Base-by-base conservation (phyloP, 805 yeast species). In the Metschnikowia lunata region DNA sequence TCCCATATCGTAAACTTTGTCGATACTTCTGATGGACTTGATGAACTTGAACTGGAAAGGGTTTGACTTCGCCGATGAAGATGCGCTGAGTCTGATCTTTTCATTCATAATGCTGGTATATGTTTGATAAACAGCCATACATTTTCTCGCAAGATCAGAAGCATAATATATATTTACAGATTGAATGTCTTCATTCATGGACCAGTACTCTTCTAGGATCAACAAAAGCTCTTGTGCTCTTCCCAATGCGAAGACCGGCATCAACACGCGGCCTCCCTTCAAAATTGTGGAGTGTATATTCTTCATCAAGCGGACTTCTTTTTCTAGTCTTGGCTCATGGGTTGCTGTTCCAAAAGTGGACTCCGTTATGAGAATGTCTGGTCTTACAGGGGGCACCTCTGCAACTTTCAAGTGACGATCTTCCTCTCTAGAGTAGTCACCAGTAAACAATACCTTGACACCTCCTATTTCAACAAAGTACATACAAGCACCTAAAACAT, bases 401-500 rank as follows among this genome's bases (percentile, higher is more conserved):
- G 99, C 99, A 4, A 89, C 80, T 58, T 88, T 90, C 57, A 93
- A 76, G 71, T 93, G 99, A 51, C 99, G 81, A 61, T 90, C 96
- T 58, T 87, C 89, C 63, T 91, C 98, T 57, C 99, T 75, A 3
- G 98, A 91, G 60, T 88, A 93, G 64, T 93, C 99, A 45, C 99
- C 99, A 0, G 99, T 93, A 61, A 91, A 93, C 40, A 93, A 64
- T 0, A 88, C 75, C 53, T 88, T 86, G 47, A 91, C 69, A 0
- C 97, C 97, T 14, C 96, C 97, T 56, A 93, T 85, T 63, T 93
- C 99, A 39, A 93, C 79, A 52, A 93, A 82, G 63, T 83, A 93
- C 98, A 93, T 93, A 10, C 98, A 97, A 9, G 99, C 98, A 43
- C 99, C 99, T 36, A 93, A 71, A 10, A 93, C 99, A 74, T 93